Conservation (phyloP, 1,139 yeast genomes). For the Debaryomyces sp. region DNA sequence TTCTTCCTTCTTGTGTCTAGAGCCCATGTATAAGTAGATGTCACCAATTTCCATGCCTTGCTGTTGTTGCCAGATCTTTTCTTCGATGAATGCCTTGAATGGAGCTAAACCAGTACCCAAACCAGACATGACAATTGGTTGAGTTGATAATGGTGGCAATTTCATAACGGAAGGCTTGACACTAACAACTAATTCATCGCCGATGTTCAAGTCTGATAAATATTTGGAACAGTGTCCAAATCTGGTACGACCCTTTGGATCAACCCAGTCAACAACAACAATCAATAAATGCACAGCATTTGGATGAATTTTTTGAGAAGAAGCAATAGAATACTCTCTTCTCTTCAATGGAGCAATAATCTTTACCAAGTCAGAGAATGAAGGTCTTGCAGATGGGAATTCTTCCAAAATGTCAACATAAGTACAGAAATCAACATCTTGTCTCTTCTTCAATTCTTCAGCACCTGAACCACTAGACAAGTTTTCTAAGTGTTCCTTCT, state of each 20-base stretch:
- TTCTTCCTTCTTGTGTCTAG: conserved; percentile 95
- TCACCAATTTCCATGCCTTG: conserved; percentile 92
- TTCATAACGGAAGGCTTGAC: conserved; percentile 98
- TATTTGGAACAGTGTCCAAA: conserved; percentile 95
- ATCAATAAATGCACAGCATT: conserved; percentile 88
- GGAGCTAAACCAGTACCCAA: conserved; percentile 99
- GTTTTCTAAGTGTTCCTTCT: conserved; percentile 61
- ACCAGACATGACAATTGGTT: conserved; percentile 96
- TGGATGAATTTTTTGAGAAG: conserved; percentile 90
- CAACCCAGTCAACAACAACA: conserved; percentile 97
- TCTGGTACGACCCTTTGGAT: conserved; percentile 81
- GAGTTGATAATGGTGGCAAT: conserved; percentile 81
- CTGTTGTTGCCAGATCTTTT: conserved; percentile 88
- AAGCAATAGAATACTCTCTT: conserved; percentile 98
- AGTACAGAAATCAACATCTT: conserved; percentile 80
- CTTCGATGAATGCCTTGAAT: conserved; percentile 95
- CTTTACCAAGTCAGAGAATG: conserved; percentile 68
- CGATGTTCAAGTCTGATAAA: conserved; percentile 75
- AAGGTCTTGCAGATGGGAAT: conserved; percentile 82
- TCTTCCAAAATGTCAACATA: conserved; percentile 82
- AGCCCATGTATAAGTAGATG: conserved; percentile 85
- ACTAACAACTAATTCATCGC: conserved; percentile 87
- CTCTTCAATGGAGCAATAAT: conserved; percentile 88
- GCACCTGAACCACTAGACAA: conserved; percentile 84
- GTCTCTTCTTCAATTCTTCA: conserved; percentile 78